A percentile compares a stretch with the other conserved stretches of the same genome.
phyloP scores from a whole-genome alignment of 2,329 filamentous ascomycete species.

The Tolypocladium tundrense region DNA sequence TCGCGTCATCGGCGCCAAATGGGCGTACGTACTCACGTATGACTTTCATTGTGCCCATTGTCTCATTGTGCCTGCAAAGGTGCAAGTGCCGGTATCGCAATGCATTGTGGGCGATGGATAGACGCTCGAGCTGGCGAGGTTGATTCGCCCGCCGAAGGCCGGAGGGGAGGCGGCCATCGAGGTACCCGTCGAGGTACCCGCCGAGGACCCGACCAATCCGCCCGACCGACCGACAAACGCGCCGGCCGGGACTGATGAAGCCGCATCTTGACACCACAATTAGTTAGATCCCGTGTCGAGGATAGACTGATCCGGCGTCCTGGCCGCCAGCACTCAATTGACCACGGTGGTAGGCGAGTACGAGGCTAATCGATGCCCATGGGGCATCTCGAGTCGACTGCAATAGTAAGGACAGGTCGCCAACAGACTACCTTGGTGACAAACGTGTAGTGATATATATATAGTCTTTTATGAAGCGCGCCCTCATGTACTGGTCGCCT shows the following conservation, averaged over 20 bases:
- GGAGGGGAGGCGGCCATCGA: neutral
- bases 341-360: neutral
- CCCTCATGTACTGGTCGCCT: neutral
- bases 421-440: neutral
- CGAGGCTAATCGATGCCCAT: neutral
- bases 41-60: neutral
- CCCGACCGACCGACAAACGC: neutral
- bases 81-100: neutral
- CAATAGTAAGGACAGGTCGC: neutral
- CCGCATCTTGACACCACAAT: neutral
- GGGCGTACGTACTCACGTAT: neutral
- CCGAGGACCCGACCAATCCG: neutral
- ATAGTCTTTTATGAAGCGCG: neutral
- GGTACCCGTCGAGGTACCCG: neutral
- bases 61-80: neutral
- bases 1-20: constrained; percentile 3
- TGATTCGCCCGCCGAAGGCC: too few species aligned
- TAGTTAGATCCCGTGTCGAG: neutral
- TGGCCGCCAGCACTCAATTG: neutral
- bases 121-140: neutral
- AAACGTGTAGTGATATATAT: neutral
- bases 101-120: neutral
- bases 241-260: neutral
- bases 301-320: too few species aligned
- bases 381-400: neutral